Evolutionary conservation across 176 grass and related monocot species (phyloP), one percentile per base, ranked within the genome.

Genomic region (Chrysopogon serrulatus): DNA sequence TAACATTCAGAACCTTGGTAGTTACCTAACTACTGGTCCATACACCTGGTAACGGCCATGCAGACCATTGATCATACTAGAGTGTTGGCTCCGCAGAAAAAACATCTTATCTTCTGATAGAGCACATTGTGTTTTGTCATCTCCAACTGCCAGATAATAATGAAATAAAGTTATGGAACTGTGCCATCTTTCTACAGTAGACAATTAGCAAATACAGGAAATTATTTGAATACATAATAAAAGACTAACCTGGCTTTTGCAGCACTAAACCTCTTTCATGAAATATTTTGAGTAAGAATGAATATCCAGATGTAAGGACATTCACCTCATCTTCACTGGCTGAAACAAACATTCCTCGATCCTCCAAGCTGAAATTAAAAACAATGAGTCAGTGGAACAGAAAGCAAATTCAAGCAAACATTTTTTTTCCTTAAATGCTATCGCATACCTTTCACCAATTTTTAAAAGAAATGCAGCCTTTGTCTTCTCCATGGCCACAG

Each of bases 31-130:
- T 65, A 99, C 91, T 1, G 93, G 89, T 64, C 93, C 91, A 53
- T 92, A 99, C 31, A 87, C 90, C 59, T 92, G 93, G 75, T 90
- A 96, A 84, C 90, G 53, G 49, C 89, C 96, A 78, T 99, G 91
- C 88, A 96, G 88, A 90, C 96, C 96, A 89, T 99, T 99, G 68
- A 99, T 94, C 96, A 96, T 99, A 80, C 96, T 95, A 14, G 96
- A 99, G 81, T 99, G 96, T 67, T 92, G 96, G 53, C 96, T 99
- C 36, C 84, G 78, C 19, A 87, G 47, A 80, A 99, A 96, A 69
- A 99, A 80, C 70, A 94, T 84, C 47, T 96, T 92, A 79, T 99
- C 96, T 90, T 88, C 47, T 24, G 89, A 87, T 78, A 67, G 41
- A 81, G 19, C 65, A 90, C 9, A 73, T 85, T 90, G 88, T 56